Conservation (phyloP, 345 rosid genomes). For the Euclidium syriacum region DNA sequence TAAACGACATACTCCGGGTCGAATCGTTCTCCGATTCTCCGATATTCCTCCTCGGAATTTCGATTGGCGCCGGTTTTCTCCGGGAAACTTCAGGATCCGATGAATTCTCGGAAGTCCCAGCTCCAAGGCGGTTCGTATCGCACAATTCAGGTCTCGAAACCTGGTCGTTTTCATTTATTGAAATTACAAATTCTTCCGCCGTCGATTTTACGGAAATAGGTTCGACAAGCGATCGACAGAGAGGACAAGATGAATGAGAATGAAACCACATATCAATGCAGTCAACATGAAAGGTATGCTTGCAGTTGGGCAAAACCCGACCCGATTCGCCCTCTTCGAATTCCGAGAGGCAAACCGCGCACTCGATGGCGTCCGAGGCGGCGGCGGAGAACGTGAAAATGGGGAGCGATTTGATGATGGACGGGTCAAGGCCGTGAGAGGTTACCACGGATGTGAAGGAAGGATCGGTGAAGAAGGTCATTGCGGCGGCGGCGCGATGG, state of each 20-base stretch:
- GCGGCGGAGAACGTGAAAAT: slow-evolving; percentile 46
- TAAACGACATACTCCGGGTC: slow-evolving; percentile 36
- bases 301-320: slow-evolving; percentile 73
- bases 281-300: slow-evolving; percentile 72
- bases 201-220: not conserved
- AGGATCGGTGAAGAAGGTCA: slow-evolving; percentile 49
- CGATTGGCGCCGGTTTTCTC: slow-evolving; percentile 40
- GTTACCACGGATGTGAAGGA: slow-evolving; percentile 8
- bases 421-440: slow-evolving; percentile 51
- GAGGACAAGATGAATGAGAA: slow-evolving; percentile 86
- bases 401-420: slow-evolving; percentile 62
- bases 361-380: slow-evolving; percentile 45
- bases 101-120: slow-evolving; percentile 12
- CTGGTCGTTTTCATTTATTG: slow-evolving; percentile 25
- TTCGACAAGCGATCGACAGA: slow-evolving; percentile 79
- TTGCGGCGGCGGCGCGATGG: slow-evolving; percentile 42
- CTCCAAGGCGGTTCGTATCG: slow-evolving; percentile 9
- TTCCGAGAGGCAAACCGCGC: slow-evolving; percentile 81
- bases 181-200: slow-evolving; percentile 10
- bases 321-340: slow-evolving; percentile 77
- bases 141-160: slow-evolving; percentile 27
- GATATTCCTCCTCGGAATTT: slow-evolving; percentile 31
- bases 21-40: slow-evolving; percentile 30
- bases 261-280: slow-evolving; percentile 99
- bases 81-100: slow-evolving; percentile 14